Evolutionary conservation across 2,329 filamentous ascomycete genomes (phyloP).

Genomic region (Aspergillus ochraceoroseus): DNA sequence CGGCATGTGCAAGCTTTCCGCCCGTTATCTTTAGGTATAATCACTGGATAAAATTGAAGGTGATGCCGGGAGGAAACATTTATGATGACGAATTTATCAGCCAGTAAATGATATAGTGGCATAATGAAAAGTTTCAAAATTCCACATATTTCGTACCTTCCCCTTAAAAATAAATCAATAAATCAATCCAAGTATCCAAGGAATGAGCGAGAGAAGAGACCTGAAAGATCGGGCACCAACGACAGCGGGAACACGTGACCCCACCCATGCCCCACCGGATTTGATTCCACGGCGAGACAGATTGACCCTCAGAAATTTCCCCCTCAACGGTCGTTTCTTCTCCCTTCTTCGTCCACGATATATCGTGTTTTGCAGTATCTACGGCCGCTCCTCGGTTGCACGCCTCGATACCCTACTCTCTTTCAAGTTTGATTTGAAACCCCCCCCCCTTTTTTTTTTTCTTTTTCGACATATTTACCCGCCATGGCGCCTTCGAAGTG

Average conservation of each 20-base stretch:
- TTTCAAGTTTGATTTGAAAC: no score
- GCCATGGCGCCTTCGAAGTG: conserved; percentile 48
- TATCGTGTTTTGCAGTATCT: neutral
- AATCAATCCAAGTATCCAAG: neutral
- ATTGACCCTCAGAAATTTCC: conserved; percentile 8
- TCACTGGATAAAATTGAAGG: conserved; percentile 8
- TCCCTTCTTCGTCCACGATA: conserved; percentile 11
- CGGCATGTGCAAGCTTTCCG: conserved; percentile 10
- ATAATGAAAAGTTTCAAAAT: conserved; percentile 23
- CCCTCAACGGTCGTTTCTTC: no score
- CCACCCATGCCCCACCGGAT: conserved; percentile 19
- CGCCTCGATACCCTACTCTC: no score
- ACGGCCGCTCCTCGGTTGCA: no score
- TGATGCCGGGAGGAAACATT: conserved; percentile 18
- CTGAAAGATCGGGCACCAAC: conserved; percentile 19
- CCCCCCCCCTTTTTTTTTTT: conserved; percentile 8
- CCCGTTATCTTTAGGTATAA: no score
- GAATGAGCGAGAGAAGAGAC: no score
- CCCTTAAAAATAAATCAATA: neutral
- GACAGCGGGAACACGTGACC: conserved; percentile 17
- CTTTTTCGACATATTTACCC: conserved; percentile 20
- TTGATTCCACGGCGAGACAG: conserved; percentile 9
- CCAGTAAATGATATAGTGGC: conserved; percentile 21
- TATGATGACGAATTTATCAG: conserved; percentile 27
- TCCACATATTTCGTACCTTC: neutral